These are phyloP conservation scores for Sistotremastrum suecicum DNA, from an alignment of 768 basidiomycete species.

Conservation along the genomic window DNA sequence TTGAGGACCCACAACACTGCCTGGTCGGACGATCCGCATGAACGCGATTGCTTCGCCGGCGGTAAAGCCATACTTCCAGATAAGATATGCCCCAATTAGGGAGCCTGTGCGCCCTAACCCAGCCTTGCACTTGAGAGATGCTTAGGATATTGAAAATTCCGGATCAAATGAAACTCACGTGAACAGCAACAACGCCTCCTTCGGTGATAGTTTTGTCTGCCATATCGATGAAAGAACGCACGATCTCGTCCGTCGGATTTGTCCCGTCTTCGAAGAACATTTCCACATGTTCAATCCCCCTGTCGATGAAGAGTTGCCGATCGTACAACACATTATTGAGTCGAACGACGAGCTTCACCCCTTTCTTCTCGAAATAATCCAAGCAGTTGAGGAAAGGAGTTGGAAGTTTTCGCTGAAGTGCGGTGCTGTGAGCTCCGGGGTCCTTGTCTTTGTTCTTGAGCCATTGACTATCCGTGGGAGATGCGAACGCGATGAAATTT, in stretches of 20 bases:
- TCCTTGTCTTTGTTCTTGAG: constrained; percentile 63
- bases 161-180: constrained; percentile 38
- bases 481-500: constrained; percentile 87
- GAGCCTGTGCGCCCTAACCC: constrained; percentile 94
- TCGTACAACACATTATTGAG: constrained; percentile 91
- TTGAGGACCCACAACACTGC: constrained; percentile 83
- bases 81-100: constrained; percentile 92
- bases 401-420: constrained; percentile 64
- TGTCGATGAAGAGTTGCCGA: constrained; percentile 61
- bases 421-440: constrained; percentile 17
- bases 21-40: constrained; percentile 95
- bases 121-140: constrained; percentile 67
- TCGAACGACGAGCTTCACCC: constrained; percentile 84
- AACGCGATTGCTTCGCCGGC: constrained; percentile 93
- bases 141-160: neutral
- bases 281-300: constrained; percentile 79
- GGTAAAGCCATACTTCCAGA: constrained; percentile 98
- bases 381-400: constrained; percentile 81
- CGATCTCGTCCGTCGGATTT: constrained; percentile 92
- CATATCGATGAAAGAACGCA: constrained; percentile 78
- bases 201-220: constrained; percentile 63
- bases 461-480: constrained; percentile 72
- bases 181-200: constrained; percentile 78
- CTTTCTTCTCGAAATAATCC: constrained; percentile 80
- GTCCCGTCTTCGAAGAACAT: constrained; percentile 98